Evolutionary conservation across 2,329 filamentous ascomycete species (phyloP).

Genomic region (Trichoderma sp.): DNA sequence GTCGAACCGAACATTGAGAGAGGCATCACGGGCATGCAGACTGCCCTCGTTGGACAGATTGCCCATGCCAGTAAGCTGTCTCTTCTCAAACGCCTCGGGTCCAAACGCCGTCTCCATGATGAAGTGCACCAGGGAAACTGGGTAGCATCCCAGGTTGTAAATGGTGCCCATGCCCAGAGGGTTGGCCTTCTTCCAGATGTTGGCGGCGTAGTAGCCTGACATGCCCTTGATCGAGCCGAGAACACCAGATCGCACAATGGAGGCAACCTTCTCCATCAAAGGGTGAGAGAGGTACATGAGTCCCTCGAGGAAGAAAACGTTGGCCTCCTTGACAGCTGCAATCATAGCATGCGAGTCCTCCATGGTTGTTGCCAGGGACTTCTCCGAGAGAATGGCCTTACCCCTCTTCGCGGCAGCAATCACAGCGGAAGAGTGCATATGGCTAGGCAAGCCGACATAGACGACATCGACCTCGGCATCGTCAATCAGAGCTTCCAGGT

Average conservation of each 20-base stretch:
- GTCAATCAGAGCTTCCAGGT: constrained; percentile 26
- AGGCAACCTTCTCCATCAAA: constrained; percentile 26
- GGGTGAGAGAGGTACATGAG: constrained; percentile 32
- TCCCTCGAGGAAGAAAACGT: constrained; percentile 31
- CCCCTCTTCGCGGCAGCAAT: constrained; percentile 27
- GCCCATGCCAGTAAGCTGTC: constrained; percentile 26
- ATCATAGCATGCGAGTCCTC: constrained; percentile 28
- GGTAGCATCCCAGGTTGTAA: constrained; percentile 32
- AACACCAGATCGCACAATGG: constrained; percentile 26
- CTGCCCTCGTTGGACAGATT: constrained; percentile 26
- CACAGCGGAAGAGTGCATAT: constrained; percentile 29
- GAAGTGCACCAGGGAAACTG: constrained; percentile 29
- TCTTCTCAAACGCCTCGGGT: constrained; percentile 22
- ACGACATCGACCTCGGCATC: constrained; percentile 29
- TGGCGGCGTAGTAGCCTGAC: constrained; percentile 29
- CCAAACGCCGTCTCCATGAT: constrained; percentile 29
- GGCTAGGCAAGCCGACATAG: constrained; percentile 31
- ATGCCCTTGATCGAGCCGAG: constrained; percentile 27
- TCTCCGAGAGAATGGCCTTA: constrained; percentile 31
- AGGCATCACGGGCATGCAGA: constrained; percentile 27
- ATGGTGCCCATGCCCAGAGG: constrained; percentile 31
- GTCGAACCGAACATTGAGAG: constrained; percentile 27
- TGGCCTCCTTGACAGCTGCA: constrained; percentile 23
- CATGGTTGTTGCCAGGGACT: constrained; percentile 30
- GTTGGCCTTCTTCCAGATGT: constrained; percentile 31